Evolutionary conservation across 441 rosid genomes (phyloP).

Genomic region (Syzygium syzygioides): DNA sequence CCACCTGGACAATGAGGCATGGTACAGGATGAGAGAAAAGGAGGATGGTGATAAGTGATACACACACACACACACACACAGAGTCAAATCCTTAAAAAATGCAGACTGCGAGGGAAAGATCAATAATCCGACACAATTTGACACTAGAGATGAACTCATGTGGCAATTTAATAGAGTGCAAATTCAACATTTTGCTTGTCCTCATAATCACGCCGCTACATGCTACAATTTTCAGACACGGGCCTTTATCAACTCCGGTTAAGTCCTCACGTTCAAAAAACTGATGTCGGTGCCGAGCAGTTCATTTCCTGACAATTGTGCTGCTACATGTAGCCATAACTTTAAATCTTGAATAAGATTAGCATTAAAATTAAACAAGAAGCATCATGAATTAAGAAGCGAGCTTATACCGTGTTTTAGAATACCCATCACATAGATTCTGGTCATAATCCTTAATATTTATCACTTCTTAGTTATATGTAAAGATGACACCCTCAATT

Average conservation of each 20-base stretch:
- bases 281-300: background rate
- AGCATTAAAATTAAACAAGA: background rate
- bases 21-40: background rate
- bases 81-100: background rate
- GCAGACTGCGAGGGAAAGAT: background rate
- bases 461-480: background rate
- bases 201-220: background rate
- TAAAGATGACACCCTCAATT: background rate
- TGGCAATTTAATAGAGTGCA: background rate
- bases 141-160: background rate
- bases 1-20: background rate
- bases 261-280: background rate
- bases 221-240: background rate
- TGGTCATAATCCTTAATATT: background rate
- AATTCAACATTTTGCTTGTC: background rate
- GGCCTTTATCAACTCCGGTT: background rate
- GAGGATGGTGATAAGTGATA: background rate
- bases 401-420: background rate
- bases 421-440: background rate
- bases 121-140: background rate
- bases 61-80: background rate
- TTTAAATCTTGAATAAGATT: background rate
- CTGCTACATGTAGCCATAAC: background rate
- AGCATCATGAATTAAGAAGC: background rate
- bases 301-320: background rate